Percentiles rank a stretch among this genome's conserved stretches.
Evolutionary conservation across 768 basidiomycete species (phyloP).

Genomic region (Russula emetica): DNA sequence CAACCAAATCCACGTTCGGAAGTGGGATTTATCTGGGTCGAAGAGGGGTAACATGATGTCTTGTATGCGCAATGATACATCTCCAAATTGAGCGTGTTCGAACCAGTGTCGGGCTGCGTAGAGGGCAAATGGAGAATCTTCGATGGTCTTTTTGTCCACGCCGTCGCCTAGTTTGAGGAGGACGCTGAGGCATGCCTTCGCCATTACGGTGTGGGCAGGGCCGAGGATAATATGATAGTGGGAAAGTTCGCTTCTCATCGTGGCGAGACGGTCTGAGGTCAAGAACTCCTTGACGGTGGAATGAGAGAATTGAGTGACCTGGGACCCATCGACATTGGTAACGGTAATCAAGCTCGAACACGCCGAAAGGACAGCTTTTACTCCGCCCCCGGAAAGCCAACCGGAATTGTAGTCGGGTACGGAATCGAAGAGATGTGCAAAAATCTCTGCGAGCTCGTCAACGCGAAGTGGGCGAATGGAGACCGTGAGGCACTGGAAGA

Average conservation of each 20-base stretch:
- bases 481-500: conserved; percentile 3
- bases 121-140: neutral
- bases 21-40: neutral
- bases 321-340: neutral
- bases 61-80: neutral
- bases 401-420: neutral
- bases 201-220: conserved; percentile 1
- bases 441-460: conserved; percentile 15
- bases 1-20: conserved; percentile 9
- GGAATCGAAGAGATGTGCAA: conserved; percentile 4
- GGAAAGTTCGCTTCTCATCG: neutral
- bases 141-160: neutral
- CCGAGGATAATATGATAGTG: neutral
- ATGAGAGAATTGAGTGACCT: conserved; percentile 8
- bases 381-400: neutral
- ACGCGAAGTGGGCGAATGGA: conserved; percentile 6
- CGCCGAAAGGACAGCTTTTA: conserved; percentile 3
- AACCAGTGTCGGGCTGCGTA: conserved; percentile 15
- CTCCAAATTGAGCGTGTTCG: neutral
- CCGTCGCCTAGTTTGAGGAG: neutral
- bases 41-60: neutral
- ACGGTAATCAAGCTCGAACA: conserved; percentile 5
- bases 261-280: conserved; percentile 4
- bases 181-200: neutral
- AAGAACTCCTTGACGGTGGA: conserved; percentile 16